A percentile compares a stretch with the other conserved stretches of the same genome.
Evolutionary conservation across 2,329 filamentous ascomycete species (phyloP).

Genomic region (Alternaria burnsii): DNA sequence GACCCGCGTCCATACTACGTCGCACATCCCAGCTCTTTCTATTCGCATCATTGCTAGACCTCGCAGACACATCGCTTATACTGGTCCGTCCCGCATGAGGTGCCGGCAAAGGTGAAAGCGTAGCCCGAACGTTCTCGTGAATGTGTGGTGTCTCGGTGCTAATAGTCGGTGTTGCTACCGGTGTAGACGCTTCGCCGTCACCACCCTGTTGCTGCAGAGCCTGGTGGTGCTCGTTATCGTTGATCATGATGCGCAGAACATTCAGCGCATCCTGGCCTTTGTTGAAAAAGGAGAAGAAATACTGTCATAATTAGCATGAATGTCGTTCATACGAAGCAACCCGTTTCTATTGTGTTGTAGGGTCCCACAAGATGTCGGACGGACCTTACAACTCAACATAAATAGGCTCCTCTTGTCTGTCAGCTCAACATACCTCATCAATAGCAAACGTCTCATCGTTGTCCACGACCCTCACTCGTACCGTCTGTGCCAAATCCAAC

Average conservation of each 20-base stretch:
- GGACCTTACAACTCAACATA: too few species aligned
- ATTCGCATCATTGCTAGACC: conserved; percentile 50
- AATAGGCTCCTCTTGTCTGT: too few species aligned
- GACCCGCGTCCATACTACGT: conserved; percentile 52
- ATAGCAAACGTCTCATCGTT: conserved; percentile 94
- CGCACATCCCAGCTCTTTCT: conserved; percentile 53
- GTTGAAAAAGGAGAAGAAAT: conserved; percentile 96
- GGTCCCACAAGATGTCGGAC: too few species aligned
- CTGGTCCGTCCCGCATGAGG: conserved; percentile 46
- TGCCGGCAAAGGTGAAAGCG: conserved; percentile 53
- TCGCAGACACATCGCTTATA: conserved; percentile 54
- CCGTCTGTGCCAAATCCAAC: conserved; percentile 89
- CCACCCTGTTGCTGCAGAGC: conserved; percentile 13
- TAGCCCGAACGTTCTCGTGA: conserved; percentile 54
- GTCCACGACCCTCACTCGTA: conserved; percentile 91
- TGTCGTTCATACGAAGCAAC: background rate
- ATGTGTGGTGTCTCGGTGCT: conserved; percentile 40
- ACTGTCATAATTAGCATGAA: conserved; percentile 60
- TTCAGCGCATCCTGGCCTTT: conserved; percentile 84
- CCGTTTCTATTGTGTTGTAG: too few species aligned
- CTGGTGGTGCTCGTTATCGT: conserved; percentile 63
- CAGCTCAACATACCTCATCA: conserved; percentile 72
- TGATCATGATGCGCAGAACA: conserved; percentile 76
- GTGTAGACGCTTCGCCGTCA: conserved; percentile 23
- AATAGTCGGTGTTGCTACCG: conserved; percentile 26